Conservation (phyloP, 148 eudicot species). For the Bassia scoparia region DNA sequence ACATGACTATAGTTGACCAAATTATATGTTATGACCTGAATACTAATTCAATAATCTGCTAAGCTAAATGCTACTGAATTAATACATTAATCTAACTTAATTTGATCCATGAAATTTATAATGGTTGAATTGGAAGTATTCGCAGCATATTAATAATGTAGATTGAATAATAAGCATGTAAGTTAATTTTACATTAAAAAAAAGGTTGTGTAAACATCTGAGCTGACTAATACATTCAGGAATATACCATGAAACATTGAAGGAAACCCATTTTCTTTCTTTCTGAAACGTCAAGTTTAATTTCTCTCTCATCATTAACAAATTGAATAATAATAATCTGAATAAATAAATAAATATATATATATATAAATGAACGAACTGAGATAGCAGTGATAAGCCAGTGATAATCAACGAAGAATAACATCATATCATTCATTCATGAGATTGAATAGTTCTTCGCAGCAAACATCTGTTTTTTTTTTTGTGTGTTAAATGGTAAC, state of each 20-base stretch:
- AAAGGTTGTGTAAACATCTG: neutral
- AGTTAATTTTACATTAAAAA: neutral
- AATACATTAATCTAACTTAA: neutral
- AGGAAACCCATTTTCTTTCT: neutral
- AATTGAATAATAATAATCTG: neutral
- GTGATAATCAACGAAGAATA: constrained; percentile 10
- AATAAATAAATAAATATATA: too few species aligned
- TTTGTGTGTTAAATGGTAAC: neutral
- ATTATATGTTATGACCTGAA: neutral
- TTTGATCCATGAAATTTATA: constrained; percentile 8
- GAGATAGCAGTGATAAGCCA: constrained; percentile 2
- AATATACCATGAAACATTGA: neutral
- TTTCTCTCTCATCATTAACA: neutral
- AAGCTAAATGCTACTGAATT: neutral
- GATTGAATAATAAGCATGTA: neutral
- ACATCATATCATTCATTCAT: too few species aligned
- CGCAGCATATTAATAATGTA: neutral
- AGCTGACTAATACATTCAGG: neutral
- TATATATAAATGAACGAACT: neutral
- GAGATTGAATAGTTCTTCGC: constrained; percentile 16
- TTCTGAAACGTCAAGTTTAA: neutral
- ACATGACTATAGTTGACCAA: neutral
- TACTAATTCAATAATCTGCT: too few species aligned
- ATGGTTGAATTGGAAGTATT: neutral
- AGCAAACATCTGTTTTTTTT: constrained; percentile 3